phyloP scores from a whole-genome alignment of 495 filamentous ascomycete species.

The Filosporella fistucella region DNA sequence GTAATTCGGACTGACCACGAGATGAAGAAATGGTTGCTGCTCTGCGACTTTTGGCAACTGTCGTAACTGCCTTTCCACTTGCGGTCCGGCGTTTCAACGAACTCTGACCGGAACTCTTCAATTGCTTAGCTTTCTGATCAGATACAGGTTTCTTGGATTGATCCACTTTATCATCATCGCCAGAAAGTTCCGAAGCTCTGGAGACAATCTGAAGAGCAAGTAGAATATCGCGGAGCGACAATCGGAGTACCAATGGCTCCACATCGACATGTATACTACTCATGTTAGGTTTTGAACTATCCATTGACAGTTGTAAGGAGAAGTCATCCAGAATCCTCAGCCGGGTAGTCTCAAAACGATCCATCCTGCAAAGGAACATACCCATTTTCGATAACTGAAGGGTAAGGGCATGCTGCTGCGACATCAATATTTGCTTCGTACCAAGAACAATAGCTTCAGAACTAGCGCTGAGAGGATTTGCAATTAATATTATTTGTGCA shows the following conservation, averaged over 20 bases:
- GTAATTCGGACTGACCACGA: slow-evolving; percentile 12
- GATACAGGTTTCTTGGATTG: slow-evolving; percentile 27
- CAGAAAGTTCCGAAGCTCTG: slow-evolving; percentile 86
- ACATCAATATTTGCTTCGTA: slow-evolving; percentile 88
- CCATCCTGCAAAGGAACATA: slow-evolving; percentile 99
- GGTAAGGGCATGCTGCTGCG: slow-evolving; percentile 90
- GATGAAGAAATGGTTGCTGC: slow-evolving; percentile 9
- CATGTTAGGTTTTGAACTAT: slow-evolving; percentile 64
- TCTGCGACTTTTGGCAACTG: slow-evolving; percentile 37
- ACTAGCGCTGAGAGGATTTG: slow-evolving; percentile 81
- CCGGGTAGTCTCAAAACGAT: slow-evolving; percentile 73
- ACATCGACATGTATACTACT: slow-evolving; percentile 83
- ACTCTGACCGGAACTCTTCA: slow-evolving; percentile 41
- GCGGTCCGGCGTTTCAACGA: slow-evolving; percentile 57
- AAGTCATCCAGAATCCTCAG: slow-evolving; percentile 94
- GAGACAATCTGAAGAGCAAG: slow-evolving; percentile 89
- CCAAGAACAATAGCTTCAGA: slow-evolving; percentile 95
- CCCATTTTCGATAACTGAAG: slow-evolving; percentile 88
- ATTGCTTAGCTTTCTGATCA: slow-evolving; percentile 59
- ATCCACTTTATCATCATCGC: slow-evolving; percentile 41
- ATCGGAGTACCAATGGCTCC: slow-evolving; percentile 85
- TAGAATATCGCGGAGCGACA: slow-evolving; percentile 91
- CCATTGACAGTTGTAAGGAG: slow-evolving; percentile 83
- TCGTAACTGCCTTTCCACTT: slow-evolving; percentile 60
- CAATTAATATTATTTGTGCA: slow-evolving; percentile 92